Evolutionary conservation across 352 stramenopile genomes (phyloP).

Genomic region (Globisporangium apiculatum): DNA sequence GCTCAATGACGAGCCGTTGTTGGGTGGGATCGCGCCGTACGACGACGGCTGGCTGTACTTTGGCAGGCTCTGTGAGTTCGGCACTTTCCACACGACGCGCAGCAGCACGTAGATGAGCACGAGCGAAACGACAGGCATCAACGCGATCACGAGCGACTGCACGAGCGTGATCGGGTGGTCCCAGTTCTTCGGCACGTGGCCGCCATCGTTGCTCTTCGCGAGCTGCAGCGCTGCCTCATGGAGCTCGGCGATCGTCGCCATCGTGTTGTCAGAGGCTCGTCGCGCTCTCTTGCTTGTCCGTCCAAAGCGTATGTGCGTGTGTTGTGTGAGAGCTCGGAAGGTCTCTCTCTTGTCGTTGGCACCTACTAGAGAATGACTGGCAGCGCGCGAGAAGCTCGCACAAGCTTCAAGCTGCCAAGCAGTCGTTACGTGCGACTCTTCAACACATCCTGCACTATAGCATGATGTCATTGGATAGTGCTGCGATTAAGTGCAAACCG

Average conservation of each 20-base stretch:
- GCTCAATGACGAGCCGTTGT: constrained; percentile 23
- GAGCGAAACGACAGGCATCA: constrained; percentile 39
- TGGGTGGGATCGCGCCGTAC: constrained; percentile 26
- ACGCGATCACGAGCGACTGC: constrained; percentile 20
- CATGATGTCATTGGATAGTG: too few relatives aligned
- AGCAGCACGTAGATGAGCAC: constrained; percentile 58
- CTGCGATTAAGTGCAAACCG: too few relatives aligned
- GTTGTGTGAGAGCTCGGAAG: too few relatives aligned
- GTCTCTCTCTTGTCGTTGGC: too few relatives aligned
- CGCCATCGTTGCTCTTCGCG: too few relatives aligned
- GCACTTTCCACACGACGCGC: constrained; percentile 55
- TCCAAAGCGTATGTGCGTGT: too few relatives aligned
- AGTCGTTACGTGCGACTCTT: neutral
- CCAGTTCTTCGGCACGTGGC: constrained; percentile 23
- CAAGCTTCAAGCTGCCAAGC: neutral
- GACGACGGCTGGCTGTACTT: constrained; percentile 25
- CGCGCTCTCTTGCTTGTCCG: neutral
- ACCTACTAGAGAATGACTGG: too few relatives aligned
- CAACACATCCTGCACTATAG: neutral
- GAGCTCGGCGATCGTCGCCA: neutral
- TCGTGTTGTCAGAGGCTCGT: neutral
- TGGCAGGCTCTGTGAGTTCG: constrained; percentile 23
- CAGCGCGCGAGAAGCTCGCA: too few relatives aligned
- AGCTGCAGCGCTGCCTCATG: neutral
- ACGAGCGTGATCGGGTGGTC: constrained; percentile 16